Evolutionary conservation across 73 alveolate genomes (phyloP), one percentile per base, ranked within the genome.

Genomic region (Paramecium biaurelia): DNA sequence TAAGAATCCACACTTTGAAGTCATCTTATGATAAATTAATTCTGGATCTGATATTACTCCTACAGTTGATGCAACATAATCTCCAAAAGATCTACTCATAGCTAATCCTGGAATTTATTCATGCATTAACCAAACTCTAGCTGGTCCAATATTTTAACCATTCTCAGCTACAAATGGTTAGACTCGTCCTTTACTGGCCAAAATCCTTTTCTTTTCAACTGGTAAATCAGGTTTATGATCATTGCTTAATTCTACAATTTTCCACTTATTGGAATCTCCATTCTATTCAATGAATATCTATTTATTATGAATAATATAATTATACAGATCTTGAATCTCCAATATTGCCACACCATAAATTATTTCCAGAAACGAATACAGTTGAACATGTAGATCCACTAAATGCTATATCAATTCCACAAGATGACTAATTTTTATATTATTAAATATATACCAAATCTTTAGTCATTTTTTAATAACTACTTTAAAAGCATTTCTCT

Each of bases 31-130:
- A 67, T 92, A 86, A 34, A 41, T 67, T 28, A 96, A 84, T 59
- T 95, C 99, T 6, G 99, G 99, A 21, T 98, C 99, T 84, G 96
- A 70, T 9, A 92, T 94, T 1, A 97, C 99, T 1, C 99, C 99
- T 49, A 96, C 97, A 21, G 94, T 82, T 20, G 97, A 97, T 4
- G 99, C 99, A 18, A 95, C 86, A 49, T 84, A 59, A 95, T 98
- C 99, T 7, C 99, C 99, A 30, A 98, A 49, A 20, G 99, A 96
- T 70, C 99, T 93, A 53, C 98, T 93, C 99, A 98, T 98, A 9
- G 99, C 99, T 30, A 98, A 95, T 0, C 99, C 99, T 7, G 99
- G 99, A 45, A 95, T 93, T 88, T 98, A 95, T 76, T 93, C 96
- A 85, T 96, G 92, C 92, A 87, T 92, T 84, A 97, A 93, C 99